phyloP scores from a whole-genome alignment of 352 stramenopile genomes.

The Pythium rishiriense region DNA sequence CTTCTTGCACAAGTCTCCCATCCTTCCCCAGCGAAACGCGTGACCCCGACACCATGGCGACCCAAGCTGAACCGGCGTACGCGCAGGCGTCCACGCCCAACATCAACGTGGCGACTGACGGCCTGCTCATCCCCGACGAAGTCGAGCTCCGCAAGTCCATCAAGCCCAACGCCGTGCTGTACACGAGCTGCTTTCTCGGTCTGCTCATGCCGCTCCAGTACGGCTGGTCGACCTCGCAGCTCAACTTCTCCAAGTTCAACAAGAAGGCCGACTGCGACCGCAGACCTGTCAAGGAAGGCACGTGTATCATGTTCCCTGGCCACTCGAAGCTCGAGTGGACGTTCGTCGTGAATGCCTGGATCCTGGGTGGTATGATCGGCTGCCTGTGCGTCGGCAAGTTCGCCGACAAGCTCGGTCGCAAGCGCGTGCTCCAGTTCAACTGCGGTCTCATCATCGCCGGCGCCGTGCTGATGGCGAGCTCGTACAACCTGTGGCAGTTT shows the following conservation, averaged over 20 bases:
- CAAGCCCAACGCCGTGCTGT: slow-evolving; percentile 42
- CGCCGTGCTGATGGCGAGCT: slow-evolving; percentile 28
- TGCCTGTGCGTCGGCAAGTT: slow-evolving; percentile 31
- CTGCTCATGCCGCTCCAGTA: slow-evolving; percentile 57
- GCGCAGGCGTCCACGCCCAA: slow-evolving; percentile 5
- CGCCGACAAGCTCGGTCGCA: slow-evolving; percentile 37
- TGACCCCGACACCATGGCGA: slow-evolving; percentile 11
- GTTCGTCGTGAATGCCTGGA: slow-evolving; percentile 40
- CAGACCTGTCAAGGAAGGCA: slow-evolving; percentile 28
- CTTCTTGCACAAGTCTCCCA: not conserved
- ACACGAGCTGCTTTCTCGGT: slow-evolving; percentile 46
- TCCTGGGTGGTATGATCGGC: slow-evolving; percentile 45
- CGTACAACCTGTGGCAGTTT: slow-evolving; percentile 36
- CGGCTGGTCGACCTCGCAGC: slow-evolving; percentile 59
- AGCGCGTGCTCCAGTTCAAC: slow-evolving; percentile 34
- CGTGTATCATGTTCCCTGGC: slow-evolving; percentile 36
- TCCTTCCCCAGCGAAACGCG: not conserved
- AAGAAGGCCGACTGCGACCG: slow-evolving; percentile 49
- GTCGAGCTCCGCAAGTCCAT: slow-evolving; percentile 18
- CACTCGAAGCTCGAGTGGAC: slow-evolving; percentile 42
- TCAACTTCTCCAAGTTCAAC: slow-evolving; percentile 64
- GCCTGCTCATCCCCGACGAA: slow-evolving; percentile 10
- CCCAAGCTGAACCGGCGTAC: slow-evolving; percentile 7
- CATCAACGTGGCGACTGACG: slow-evolving; percentile 8
- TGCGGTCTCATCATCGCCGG: slow-evolving; percentile 39